phyloP scores from a whole-genome alignment of 225 moss, liverwort and hornwort species.

The Pseudisothecium myosuroides region DNA sequence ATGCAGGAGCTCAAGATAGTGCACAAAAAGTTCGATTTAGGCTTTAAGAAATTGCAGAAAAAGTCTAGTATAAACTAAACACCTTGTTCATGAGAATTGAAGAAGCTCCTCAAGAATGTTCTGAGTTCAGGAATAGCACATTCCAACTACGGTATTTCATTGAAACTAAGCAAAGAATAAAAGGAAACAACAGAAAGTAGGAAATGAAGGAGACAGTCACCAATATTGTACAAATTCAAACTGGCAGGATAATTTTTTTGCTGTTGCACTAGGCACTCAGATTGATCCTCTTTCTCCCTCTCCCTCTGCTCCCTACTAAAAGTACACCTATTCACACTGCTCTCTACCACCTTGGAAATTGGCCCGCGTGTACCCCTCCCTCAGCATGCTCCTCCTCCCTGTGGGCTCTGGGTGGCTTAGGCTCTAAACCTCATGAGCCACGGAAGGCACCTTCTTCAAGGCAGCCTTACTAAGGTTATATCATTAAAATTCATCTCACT shows the following conservation, averaged over 20 bases:
- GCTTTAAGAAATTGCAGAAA: too few relatives aligned
- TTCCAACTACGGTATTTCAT: not conserved
- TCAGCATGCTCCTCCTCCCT: constrained; percentile 3
- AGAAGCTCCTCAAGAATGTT: not conserved
- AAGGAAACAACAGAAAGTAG: not conserved
- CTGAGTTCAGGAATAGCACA: not conserved
- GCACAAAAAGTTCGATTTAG: not conserved
- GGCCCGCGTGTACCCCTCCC: not conserved
- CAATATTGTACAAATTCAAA: not conserved
- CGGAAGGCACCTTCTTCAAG: constrained; percentile 2
- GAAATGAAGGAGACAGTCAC: not conserved
- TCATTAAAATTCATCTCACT: not conserved
- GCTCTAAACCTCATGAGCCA: constrained; percentile 41
- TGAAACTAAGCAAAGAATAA: not conserved
- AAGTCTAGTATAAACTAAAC: not conserved
- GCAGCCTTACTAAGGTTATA: not conserved
- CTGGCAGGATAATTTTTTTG: not conserved
- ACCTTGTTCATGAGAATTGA: not conserved
- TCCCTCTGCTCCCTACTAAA: not conserved
- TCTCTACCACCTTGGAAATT: not conserved
- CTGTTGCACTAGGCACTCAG: not conserved
- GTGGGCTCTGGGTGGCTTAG: constrained; percentile 29
- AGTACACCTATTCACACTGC: constrained; percentile 26
- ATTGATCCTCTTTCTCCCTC: not conserved
- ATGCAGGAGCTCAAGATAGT: not conserved